These are phyloP conservation scores for Thymus quinquecostatus DNA, from an alignment of 257 asterid species.

Conservation along the genomic window DNA sequence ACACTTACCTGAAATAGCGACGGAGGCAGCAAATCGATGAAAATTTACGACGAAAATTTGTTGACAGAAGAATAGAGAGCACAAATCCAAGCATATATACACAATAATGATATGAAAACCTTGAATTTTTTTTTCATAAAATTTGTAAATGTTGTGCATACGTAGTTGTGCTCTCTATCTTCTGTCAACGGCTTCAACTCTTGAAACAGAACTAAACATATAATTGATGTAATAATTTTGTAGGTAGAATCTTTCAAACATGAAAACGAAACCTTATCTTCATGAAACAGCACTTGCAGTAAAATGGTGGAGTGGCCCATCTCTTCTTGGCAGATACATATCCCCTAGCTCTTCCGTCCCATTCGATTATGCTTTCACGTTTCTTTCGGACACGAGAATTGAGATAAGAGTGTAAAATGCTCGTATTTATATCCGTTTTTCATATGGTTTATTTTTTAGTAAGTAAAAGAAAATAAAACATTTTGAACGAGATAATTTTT, in stretches of 20 bases:
- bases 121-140: not conserved
- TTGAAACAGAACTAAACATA: not conserved
- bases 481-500: too few relatives aligned
- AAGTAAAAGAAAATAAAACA: too few relatives aligned
- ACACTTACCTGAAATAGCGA: slow-evolving; percentile 13
- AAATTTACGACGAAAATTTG: not conserved
- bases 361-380: too few relatives aligned
- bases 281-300: not conserved
- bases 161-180: slow-evolving; percentile 54
- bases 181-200: slow-evolving; percentile 42
- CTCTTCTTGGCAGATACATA: not conserved
- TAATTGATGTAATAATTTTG: too few relatives aligned
- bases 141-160: slow-evolving; percentile 23
- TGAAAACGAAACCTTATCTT: not conserved
- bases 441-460: too few relatives aligned
- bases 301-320: not conserved
- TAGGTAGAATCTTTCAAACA: not conserved
- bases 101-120: not conserved
- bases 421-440: too few relatives aligned
- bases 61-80: slow-evolving; percentile 53
- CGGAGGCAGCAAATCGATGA: too few relatives aligned
- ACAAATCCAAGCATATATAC: slow-evolving; percentile 39
- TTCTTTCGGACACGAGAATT: too few relatives aligned
- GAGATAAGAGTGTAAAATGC: too few relatives aligned
- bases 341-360: too few relatives aligned